Conservation (phyloP, 139 green algal genomes). For the Mychonastes homosphaera region DNA sequence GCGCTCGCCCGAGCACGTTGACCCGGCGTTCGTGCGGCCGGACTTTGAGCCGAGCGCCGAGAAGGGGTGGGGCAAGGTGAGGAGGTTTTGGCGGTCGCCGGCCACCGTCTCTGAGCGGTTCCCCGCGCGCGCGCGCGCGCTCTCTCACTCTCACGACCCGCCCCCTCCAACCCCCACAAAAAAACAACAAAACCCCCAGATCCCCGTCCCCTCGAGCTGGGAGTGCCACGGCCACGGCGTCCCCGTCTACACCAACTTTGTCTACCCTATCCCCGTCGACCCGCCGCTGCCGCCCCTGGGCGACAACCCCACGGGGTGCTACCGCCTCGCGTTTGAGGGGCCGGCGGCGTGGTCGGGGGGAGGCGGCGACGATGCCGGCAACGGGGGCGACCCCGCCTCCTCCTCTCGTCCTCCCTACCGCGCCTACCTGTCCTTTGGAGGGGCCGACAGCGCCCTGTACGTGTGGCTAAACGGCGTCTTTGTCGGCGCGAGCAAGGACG, state of each 20-base stretch:
- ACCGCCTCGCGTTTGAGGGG: constrained; percentile 55
- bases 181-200: constrained; percentile 36
- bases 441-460: constrained; percentile 76
- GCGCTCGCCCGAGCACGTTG: no score
- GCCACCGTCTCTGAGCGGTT: neutral
- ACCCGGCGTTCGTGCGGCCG: constrained; percentile 28
- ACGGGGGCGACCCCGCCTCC: neutral
- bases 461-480: constrained; percentile 80
- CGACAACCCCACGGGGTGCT: constrained; percentile 90
- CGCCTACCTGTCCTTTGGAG: constrained; percentile 76
- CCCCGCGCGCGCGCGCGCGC: neutral
- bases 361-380: neutral
- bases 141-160: neutral
- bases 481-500: constrained; percentile 88
- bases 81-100: neutral
- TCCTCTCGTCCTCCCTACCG: constrained; percentile 9
- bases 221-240: constrained; percentile 71
- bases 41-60: neutral
- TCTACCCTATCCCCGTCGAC: constrained; percentile 83
- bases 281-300: constrained; percentile 66
- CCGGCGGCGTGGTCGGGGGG: neutral
- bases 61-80: neutral
- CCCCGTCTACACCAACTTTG: constrained; percentile 93
- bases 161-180: neutral
- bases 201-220: constrained; percentile 77